Base-by-base conservation (phyloP, 345 rosid species). In the Pelargonium nanum region DNA sequence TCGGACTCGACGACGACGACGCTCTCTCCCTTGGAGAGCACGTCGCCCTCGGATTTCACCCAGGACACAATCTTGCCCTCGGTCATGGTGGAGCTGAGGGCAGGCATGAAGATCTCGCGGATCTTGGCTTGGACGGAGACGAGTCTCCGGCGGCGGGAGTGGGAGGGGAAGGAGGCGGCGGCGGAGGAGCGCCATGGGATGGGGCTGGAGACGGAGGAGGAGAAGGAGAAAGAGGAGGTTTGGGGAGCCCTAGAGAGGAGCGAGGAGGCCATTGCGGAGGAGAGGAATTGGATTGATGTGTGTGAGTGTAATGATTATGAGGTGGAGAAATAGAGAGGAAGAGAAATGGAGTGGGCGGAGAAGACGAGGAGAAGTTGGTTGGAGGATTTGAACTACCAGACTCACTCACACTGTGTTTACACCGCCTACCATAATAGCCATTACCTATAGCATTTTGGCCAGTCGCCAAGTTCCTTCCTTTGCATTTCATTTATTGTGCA, bases 81-180 rank as follows among this genome's bases (percentile, higher is more conserved):
- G n/a, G 95, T 88, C 98, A 92, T 92, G 64, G 98, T 89, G 68
- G 98, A 92, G 62, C 97, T 89, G 65, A 92, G 93, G 6, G 98
- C 94, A 6, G 97, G 98, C 97, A 92, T 92, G 83, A 92, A 92
- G 66, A 92, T 92, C 74, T 92, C 97, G n/a, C 97, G 81, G 69
- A 92, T 84, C 83, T 89, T 92, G 26, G 95, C 74, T 28, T 83
- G 84, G 50, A 92, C 83, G 6, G 77, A 65, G 67, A 76, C 61
- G 30, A 50, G 53, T 26, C 72, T 61, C 22, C 77, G 56, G 25
- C 74, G 56, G 24, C 68, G 45, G 75, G 67, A 23, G 24, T 30
- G 26, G 73, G 26, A 54, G 74, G n/a, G 24, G 72, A 63, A 53
- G 72, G 28, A 53, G 75, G 57, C 51, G 72, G 70, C 56, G 72